A percentile compares a stretch with the other conserved stretches of the same genome.
Conservation (phyloP, 2,329 filamentous ascomycete species). For the Dactylellina cionopaga region DNA sequence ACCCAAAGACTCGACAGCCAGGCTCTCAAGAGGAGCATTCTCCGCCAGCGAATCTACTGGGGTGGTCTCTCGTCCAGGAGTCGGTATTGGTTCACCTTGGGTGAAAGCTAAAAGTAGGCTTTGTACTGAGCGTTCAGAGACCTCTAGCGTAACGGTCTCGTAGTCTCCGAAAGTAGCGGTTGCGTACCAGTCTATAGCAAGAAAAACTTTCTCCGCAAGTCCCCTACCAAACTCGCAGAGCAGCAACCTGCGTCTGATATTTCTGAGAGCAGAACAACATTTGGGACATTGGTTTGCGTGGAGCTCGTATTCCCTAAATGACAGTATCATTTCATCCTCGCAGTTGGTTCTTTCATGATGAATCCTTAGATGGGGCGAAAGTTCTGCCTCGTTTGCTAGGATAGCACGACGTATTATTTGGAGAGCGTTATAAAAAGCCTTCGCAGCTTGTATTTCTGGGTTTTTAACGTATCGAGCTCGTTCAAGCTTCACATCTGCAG, state of each 20-base stretch:
- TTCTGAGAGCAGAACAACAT: conserved; percentile 28
- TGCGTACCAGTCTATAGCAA: conserved; percentile 49
- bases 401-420: conserved; percentile 36
- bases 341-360: conserved; percentile 49
- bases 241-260: conserved; percentile 3
- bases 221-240: conserved; percentile 34
- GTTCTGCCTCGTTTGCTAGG: conserved; percentile 25
- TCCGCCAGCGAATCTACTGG: background rate
- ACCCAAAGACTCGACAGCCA: conserved; percentile 31
- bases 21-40: conserved; percentile 27
- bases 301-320: conserved; percentile 25
- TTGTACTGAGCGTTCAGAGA: conserved; percentile 22
- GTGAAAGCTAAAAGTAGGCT: conserved; percentile 36
- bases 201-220: conserved; percentile 39
- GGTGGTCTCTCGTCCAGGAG: background rate
- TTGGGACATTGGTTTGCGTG: conserved; percentile 17
- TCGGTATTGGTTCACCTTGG: background rate
- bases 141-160: conserved; percentile 26
- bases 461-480: conserved; percentile 50
- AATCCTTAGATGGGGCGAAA: conserved; percentile 31
- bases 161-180: conserved; percentile 45
- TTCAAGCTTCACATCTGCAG: conserved; percentile 38
- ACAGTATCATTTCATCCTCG: conserved; percentile 37
- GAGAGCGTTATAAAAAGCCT: conserved; percentile 48
- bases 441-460: conserved; percentile 50